Percentiles rank a stretch among this genome's conserved stretches.
phyloP scores from a whole-genome alignment of 2,329 filamentous ascomycete species.

The Ophiostoma populinum region DNA sequence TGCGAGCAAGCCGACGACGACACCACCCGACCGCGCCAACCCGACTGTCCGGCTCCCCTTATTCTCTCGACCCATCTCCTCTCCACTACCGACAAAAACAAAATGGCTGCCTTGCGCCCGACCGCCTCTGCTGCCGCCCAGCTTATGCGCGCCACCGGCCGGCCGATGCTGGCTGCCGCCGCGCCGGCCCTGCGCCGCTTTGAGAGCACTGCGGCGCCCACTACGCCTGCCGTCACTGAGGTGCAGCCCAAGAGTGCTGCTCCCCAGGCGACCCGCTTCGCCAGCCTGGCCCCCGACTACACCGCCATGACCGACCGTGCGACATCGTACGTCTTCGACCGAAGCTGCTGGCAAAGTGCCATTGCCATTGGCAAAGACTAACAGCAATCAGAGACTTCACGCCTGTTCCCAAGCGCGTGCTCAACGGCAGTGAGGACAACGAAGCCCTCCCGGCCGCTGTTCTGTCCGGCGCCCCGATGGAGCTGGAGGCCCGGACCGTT shows the following conservation, averaged over 20 bases:
- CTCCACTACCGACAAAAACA: not conserved
- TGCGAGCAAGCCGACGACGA: constrained; percentile 1
- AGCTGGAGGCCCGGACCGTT: constrained; percentile 85
- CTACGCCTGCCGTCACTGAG: constrained; percentile 21
- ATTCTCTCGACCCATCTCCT: not conserved
- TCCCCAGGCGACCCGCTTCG: constrained; percentile 22
- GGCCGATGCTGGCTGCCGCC: constrained; percentile 17
- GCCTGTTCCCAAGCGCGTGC: constrained; percentile 72
- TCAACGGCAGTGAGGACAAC: constrained; percentile 75
- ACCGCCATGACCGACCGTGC: constrained; percentile 67
- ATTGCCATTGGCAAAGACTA: not conserved
- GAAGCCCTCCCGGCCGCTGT: constrained; percentile 64
- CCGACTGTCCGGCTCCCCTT: too few species aligned
- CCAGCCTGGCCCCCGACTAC: constrained; percentile 60
- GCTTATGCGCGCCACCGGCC: constrained; percentile 25
- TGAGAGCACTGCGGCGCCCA: constrained; percentile 32
- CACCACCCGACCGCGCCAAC: not conserved
- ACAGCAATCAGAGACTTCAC: constrained; percentile 59
- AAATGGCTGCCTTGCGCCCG: constrained; percentile 50
- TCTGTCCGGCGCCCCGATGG: constrained; percentile 79
- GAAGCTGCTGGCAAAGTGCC: not conserved
- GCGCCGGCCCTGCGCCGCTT: constrained; percentile 32
- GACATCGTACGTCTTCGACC: constrained; percentile 54
- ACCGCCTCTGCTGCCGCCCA: constrained; percentile 31
- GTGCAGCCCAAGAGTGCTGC: constrained; percentile 16